A percentile compares a stretch with the other conserved stretches of the same genome.
These are phyloP conservation scores for Dictyostelium discoideum DNA, from an alignment of 78 protist genomes.

Conservation along the genomic window dicty_2.7 NC_007088.5:2013501-2014000, in stretches of 20 bases:
- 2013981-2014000: conserved; percentile 22
- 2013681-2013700: conserved; percentile 55
- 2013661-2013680: conserved; percentile 66
- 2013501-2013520: conserved; percentile 21
- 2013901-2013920: background rate
- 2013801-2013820: background rate
- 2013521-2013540: conserved; percentile 16
- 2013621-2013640: background rate
- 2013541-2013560: conserved; percentile 78
- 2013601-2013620: conserved; percentile 52
- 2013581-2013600: conserved; percentile 77
- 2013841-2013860: background rate
- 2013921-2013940: background rate
- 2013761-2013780: background rate
- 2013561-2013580: conserved; percentile 58
- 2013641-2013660: background rate
- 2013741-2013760: conserved; percentile 25
- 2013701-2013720: conserved; percentile 62
- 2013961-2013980: conserved; percentile 24
- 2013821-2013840: background rate
- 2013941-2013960: conserved; percentile 4
- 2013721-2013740: conserved; percentile 39
- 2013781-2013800: background rate
- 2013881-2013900: background rate
- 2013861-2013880: background rate